Evolutionary conservation across 257 asterid species (phyloP).

Genomic region (Fraxinus americana): DNA sequence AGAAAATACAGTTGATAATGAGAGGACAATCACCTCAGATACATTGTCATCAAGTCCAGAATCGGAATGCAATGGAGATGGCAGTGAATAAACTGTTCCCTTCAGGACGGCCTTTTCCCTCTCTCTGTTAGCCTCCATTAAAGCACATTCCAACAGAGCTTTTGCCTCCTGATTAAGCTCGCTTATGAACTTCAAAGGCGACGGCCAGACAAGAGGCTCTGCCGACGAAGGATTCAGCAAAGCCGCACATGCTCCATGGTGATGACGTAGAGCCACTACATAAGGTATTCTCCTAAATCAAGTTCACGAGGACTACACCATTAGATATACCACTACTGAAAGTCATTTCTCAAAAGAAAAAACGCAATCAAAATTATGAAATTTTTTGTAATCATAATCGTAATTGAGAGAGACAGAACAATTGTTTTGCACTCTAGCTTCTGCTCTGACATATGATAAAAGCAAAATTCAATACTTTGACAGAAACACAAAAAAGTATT

Average conservation of each 20-base stretch:
- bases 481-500: not conserved
- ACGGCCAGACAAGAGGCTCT: conserved; percentile 98
- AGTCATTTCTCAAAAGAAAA: not conserved
- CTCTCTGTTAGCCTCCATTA: conserved; percentile 81
- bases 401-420: not conserved
- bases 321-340: not conserved
- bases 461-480: not conserved
- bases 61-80: conserved; percentile 68
- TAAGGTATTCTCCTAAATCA: conserved; percentile 84
- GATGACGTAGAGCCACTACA: conserved; percentile 71
- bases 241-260: conserved; percentile 84
- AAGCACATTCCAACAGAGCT: conserved; percentile 69
- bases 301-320: not conserved
- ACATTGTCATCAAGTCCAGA: conserved; percentile 56
- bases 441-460: not conserved
- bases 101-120: conserved; percentile 75
- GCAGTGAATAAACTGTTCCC: conserved; percentile 49
- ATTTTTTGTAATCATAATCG: not conserved
- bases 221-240: conserved; percentile 88
- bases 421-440: not conserved
- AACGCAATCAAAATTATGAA: not conserved
- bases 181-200: conserved; percentile 82
- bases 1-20: not conserved
- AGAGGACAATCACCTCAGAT: conserved; percentile 61
- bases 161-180: conserved; percentile 89